These are phyloP conservation scores for Candida namnaoensis DNA, from an alignment of 805 yeast genomes.

Conservation along the genomic window DNA sequence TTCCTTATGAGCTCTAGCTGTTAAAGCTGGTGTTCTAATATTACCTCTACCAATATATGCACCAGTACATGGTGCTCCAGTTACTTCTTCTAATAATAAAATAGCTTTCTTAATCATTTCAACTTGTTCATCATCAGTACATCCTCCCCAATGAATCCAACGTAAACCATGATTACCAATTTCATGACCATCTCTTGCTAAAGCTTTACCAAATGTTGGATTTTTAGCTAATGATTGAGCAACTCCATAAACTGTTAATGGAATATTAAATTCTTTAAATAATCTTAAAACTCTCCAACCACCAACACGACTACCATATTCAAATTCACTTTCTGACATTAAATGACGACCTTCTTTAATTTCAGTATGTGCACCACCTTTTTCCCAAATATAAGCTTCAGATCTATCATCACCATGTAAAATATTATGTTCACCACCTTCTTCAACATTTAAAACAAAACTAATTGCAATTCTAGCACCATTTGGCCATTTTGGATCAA, in stretches of 20 bases:
- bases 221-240: conserved; percentile 27
- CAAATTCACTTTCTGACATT: conserved; percentile 23
- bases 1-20: conserved; percentile 25
- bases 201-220: conserved; percentile 24
- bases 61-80: conserved; percentile 27
- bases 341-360: conserved; percentile 14
- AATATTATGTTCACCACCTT: conserved; percentile 23
- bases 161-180: conserved; percentile 28
- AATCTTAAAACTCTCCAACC: conserved; percentile 24
- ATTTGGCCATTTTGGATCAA: conserved; percentile 25
- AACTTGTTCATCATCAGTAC: conserved; percentile 22
- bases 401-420: conserved; percentile 20
- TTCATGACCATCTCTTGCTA: conserved; percentile 28
- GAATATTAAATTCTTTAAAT: conserved; percentile 22
- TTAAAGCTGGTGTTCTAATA: conserved; percentile 21
- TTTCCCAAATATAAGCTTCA: conserved; percentile 12
- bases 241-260: conserved; percentile 27
- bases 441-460: conserved; percentile 25
- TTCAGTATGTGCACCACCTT: conserved; percentile 6
- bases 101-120: conserved; percentile 22
- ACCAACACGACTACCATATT: conserved; percentile 25
- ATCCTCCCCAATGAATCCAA: conserved; percentile 24
- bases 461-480: conserved; percentile 21
- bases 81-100: conserved; percentile 18
- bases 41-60: conserved; percentile 27